Base-by-base conservation (phyloP, 768 basidiomycete species). In the Sarcodon sp. region DNA sequence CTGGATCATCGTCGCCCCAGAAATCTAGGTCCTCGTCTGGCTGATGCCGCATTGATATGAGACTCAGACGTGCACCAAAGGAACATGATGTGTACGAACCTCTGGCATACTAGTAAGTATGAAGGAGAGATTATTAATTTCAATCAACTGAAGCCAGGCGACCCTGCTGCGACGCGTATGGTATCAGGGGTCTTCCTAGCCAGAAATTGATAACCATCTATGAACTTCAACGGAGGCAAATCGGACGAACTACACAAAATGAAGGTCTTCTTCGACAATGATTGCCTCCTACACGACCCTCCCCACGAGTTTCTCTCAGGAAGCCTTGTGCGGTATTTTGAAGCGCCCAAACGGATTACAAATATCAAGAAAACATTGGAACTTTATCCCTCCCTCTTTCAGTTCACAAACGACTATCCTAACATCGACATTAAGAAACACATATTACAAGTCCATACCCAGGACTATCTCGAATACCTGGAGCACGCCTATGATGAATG, bases 261-360 rank as follows among this genome's bases (percentile, higher is more conserved):
- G 58, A 57, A 53, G 47, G 59, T 59, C 8, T 53, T 53, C 36
- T 53, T 51, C 49, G 45, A 53, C 18, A 45, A 43, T 7, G 55
- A 50, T 21, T 59, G 54, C 46, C 54, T 57, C 39, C 38, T 55
- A 1, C 65, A 65, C 47, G 21, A 63, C 41, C 65, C 64, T 9
- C 59, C 58, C 1, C 52, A 59, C 44, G 65, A 66, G 45, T 57
- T 62, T 34, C 51, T 65, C 6, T 56, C 54, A 16, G 64, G 64
- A 3, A 44, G 49, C 8, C 52, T 53, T 6, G 51, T 57, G 12
- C 55, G 55, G 7, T 65, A 64, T 51, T 51, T 56, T 10, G 65
- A 66, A 50, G 59, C 59, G 31, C 65, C 65, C 3, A 47, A 51
- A 3, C 57, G 65, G 6, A 45, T 57, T 21, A 47, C 43, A 21